Evolutionary conservation across 2,329 filamentous ascomycete genomes (phyloP).

Genomic region (Cladosporium phlei): DNA sequence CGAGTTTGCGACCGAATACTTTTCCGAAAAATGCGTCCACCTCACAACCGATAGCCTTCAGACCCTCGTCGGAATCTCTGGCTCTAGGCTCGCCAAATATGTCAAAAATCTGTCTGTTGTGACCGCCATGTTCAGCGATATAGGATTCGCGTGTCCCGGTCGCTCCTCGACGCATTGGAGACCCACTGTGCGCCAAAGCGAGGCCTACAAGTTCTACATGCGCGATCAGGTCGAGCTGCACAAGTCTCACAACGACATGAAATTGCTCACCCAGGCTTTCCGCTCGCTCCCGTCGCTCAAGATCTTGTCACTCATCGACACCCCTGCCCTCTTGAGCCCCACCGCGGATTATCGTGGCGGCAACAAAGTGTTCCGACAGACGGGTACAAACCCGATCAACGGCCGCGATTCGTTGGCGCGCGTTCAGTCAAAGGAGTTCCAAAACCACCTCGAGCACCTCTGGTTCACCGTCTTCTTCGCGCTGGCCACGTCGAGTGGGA

Average conservation of each 20-base stretch:
- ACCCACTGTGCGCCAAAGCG: slow-evolving; percentile 21
- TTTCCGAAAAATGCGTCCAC: slow-evolving; percentile 23
- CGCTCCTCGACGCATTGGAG: slow-evolving; percentile 17
- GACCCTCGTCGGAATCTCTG: slow-evolving; percentile 24
- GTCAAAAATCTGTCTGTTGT: slow-evolving; percentile 23
- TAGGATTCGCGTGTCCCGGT: slow-evolving; percentile 17
- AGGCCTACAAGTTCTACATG: slow-evolving; percentile 24
- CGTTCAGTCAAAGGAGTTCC: slow-evolving; percentile 12
- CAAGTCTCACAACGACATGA: slow-evolving; percentile 16
- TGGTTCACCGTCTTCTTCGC: slow-evolving; percentile 19
- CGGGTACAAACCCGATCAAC: slow-evolving; percentile 7
- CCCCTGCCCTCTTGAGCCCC: background rate
- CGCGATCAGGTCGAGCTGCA: slow-evolving; percentile 23
- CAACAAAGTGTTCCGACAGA: slow-evolving; percentile 21
- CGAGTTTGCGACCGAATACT: slow-evolving; percentile 28
- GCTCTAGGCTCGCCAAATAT: slow-evolving; percentile 20
- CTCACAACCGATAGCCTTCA: slow-evolving; percentile 25
- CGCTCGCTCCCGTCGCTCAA: slow-evolving; percentile 18
- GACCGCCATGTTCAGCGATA: slow-evolving; percentile 20
- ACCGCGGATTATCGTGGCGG: slow-evolving; percentile 19
- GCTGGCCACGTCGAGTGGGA: slow-evolving; percentile 15
- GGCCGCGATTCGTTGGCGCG: background rate
- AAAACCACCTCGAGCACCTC: slow-evolving; percentile 18
- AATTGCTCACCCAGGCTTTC: slow-evolving; percentile 24
- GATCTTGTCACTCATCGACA: slow-evolving; percentile 15